phyloP scores from a whole-genome alignment of 2,329 filamentous ascomycete genomes.

The Colletotrichum zoysiae region DNA sequence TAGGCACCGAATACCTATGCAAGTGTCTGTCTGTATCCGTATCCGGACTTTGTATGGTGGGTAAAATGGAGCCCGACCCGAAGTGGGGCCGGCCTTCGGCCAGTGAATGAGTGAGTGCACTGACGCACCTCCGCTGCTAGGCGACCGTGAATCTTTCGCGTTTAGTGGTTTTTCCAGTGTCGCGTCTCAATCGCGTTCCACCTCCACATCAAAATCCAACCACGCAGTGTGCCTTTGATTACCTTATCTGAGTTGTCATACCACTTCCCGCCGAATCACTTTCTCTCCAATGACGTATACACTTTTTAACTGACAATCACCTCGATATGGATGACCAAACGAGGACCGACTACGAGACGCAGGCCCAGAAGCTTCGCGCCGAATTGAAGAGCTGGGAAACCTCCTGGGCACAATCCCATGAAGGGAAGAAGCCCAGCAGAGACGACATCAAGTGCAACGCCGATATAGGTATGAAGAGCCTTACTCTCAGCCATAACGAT shows the following conservation, averaged over 20 bases:
- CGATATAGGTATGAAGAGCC: constrained; percentile 70
- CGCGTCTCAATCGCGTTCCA: constrained; percentile 36
- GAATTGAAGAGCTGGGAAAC: constrained; percentile 83
- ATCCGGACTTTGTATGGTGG: background rate
- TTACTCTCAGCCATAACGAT: background rate
- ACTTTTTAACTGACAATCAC: background rate
- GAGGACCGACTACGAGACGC: constrained; percentile 60
- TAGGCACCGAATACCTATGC: too few species aligned
- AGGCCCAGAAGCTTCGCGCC: constrained; percentile 69
- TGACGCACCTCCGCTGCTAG: constrained; percentile 6
- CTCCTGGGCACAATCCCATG: constrained; percentile 71
- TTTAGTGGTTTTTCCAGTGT: constrained; percentile 36
- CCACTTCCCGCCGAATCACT: background rate
- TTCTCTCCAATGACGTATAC: constrained; percentile 32
- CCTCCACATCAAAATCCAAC: constrained; percentile 23
- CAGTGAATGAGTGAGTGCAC: background rate
- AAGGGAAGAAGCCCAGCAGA: constrained; percentile 76
- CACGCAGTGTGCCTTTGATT: constrained; percentile 3
- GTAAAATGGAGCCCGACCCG: background rate
- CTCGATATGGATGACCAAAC: constrained; percentile 60
- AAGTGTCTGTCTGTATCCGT: background rate
- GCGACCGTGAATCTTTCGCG: constrained; percentile 25
- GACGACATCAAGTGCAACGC: constrained; percentile 82
- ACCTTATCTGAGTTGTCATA: constrained; percentile 1
- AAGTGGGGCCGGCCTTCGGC: background rate